Conservation (phyloP, 305 asterid genomes). For the Fraxinus nigra region DNA sequence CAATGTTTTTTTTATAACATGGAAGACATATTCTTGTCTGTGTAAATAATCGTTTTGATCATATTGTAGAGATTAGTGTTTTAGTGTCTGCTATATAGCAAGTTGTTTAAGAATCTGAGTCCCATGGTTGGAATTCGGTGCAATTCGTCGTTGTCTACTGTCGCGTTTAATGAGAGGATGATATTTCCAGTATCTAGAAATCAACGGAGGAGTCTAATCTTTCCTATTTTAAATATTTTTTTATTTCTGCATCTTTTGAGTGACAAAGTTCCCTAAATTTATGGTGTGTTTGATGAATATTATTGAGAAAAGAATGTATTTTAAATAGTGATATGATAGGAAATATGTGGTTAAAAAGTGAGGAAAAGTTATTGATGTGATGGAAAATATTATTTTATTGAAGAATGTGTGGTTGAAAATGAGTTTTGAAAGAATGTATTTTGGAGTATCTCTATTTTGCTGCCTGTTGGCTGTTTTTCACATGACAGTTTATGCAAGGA, state of each 20-base stretch:
- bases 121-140: not conserved
- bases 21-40: not conserved
- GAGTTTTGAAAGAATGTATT: too few relatives aligned
- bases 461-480: not conserved
- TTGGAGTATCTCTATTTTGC: not conserved
- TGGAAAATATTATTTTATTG: too few relatives aligned
- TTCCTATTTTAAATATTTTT: not conserved
- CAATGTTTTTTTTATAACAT: not conserved
- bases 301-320: too few relatives aligned
- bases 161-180: not conserved
- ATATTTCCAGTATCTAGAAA: not conserved
- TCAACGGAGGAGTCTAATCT: not conserved
- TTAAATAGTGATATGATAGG: too few relatives aligned
- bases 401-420: too few relatives aligned
- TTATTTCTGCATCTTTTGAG: not conserved
- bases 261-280: not conserved
- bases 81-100: not conserved
- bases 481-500: not conserved
- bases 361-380: too few relatives aligned
- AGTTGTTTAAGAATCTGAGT: not conserved
- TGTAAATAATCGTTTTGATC: not conserved
- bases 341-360: too few relatives aligned
- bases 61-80: not conserved
- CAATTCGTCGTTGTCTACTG: not conserved
- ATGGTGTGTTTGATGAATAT: not conserved